Percentiles rank a stretch among this genome's conserved stretches.
Conservation (phyloP, 2,329 filamentous ascomycete genomes). For the Diaporthe vexans region DNA sequence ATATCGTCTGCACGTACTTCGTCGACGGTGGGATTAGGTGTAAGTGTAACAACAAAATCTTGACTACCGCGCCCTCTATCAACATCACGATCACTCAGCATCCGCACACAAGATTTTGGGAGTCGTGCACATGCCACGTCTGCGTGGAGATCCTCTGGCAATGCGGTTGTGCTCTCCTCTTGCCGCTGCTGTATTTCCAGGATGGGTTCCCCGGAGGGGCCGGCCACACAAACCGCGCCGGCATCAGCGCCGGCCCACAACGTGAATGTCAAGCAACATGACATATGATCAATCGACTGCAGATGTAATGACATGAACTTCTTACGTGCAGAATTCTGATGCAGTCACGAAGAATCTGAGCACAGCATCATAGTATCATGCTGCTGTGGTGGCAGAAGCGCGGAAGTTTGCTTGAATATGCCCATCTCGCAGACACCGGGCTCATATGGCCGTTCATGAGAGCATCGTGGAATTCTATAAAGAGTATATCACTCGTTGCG, state of each 20-base stretch:
- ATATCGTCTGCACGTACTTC: background rate
- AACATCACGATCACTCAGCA: background rate
- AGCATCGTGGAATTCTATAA: constrained; percentile 7
- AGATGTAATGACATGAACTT: background rate
- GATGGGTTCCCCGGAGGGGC: background rate
- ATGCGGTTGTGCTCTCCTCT: background rate
- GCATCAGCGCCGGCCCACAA: constrained; percentile 7
- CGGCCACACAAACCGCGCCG: constrained; percentile 6
- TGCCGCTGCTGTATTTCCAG: background rate
- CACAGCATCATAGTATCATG: constrained; percentile 18
- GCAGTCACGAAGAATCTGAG: background rate
- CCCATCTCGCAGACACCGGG: background rate
- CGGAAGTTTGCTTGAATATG: background rate
- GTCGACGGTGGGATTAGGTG: background rate
- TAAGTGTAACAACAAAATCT: background rate
- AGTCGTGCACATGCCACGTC: constrained; percentile 9
- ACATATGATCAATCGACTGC: constrained; percentile 14
- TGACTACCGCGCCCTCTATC: background rate
- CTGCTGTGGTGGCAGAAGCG: background rate
- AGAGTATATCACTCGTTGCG: background rate
- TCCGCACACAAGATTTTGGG: background rate
- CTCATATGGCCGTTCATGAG: background rate
- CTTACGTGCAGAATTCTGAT: background rate
- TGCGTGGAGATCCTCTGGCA: background rate
- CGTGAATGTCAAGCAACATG: background rate